Percentiles rank a stretch among this genome's conserved stretches.
phyloP scores from a whole-genome alignment of 176 grass and related monocot species.

The Themeda triandra region DNA sequence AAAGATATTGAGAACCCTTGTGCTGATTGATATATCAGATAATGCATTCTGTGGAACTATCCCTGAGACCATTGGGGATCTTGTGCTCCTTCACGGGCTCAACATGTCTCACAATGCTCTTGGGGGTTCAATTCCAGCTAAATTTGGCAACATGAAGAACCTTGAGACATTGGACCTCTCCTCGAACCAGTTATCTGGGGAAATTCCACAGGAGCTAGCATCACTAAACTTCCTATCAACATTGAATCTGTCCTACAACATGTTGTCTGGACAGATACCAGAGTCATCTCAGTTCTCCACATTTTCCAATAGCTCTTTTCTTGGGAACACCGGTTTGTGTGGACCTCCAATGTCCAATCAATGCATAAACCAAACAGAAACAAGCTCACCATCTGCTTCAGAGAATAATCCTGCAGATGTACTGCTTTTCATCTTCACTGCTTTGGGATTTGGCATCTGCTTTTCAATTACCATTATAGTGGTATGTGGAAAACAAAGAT shows the following conservation, averaged over 20 bases:
- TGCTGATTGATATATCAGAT: neutral
- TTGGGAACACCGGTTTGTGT: neutral
- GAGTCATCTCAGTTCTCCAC: neutral
- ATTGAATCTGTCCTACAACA: neutral
- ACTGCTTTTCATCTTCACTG: neutral
- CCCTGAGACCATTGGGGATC: neutral
- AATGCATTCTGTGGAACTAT: neutral
- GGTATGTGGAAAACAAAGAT: neutral
- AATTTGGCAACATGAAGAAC: neutral
- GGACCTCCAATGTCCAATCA: neutral
- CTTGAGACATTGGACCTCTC: neutral
- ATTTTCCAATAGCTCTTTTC: neutral
- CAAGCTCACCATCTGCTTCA: neutral
- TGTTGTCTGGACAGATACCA: neutral
- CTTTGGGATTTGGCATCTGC: neutral
- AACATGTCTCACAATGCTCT: neutral
- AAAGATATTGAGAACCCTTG: neutral
- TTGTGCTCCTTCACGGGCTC: neutral
- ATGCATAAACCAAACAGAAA: neutral
- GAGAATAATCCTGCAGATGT: neutral
- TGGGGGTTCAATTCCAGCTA: neutral
- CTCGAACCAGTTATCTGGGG: neutral
- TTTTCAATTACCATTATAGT: neutral
- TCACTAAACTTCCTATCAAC: neutral
- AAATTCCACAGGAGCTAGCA: neutral